These are phyloP conservation scores for Backusella macrospora DNA, from an alignment of 192 early-diverging fungal genomes.

Conservation along the genomic window DNA sequence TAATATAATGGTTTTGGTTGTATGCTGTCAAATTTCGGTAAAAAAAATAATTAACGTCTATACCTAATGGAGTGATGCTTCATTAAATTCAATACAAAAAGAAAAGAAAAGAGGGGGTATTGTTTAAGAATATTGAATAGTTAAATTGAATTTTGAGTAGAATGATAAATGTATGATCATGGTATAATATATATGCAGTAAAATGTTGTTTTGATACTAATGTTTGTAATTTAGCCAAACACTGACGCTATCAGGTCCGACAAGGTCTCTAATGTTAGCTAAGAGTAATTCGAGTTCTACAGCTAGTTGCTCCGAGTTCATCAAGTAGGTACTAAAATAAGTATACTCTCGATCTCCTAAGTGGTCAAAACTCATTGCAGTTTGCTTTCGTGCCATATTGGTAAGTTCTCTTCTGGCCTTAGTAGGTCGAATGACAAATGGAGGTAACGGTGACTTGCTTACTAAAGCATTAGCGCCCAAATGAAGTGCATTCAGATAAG, in stretches of 20 bases:
- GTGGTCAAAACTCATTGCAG: constrained; percentile 17
- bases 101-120: neutral
- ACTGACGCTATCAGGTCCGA: constrained; percentile 41
- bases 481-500: constrained; percentile 40
- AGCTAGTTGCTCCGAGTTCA: constrained; percentile 43
- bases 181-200: neutral
- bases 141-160: neutral
- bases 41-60: too few relatives aligned
- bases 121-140: neutral
- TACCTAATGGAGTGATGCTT: too few relatives aligned
- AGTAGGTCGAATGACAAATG: constrained; percentile 36
- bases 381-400: constrained; percentile 25
- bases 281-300: constrained; percentile 40
- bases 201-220: neutral
- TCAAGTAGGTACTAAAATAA: constrained; percentile 42
- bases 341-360: constrained; percentile 35
- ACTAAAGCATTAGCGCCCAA: constrained; percentile 38
- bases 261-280: constrained; percentile 31
- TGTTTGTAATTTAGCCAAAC: constrained; percentile 28
- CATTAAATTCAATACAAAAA: neutral
- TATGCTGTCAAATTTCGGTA: too few relatives aligned
- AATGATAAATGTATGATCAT: constrained; percentile 1
- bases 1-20: too few relatives aligned
- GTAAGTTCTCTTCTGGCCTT: constrained; percentile 29
- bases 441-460: constrained; percentile 40